Percentiles rank a stretch among this genome's conserved stretches.
Conservation (phyloP, 306 rosid species). For the Inga oerstediana region DNA sequence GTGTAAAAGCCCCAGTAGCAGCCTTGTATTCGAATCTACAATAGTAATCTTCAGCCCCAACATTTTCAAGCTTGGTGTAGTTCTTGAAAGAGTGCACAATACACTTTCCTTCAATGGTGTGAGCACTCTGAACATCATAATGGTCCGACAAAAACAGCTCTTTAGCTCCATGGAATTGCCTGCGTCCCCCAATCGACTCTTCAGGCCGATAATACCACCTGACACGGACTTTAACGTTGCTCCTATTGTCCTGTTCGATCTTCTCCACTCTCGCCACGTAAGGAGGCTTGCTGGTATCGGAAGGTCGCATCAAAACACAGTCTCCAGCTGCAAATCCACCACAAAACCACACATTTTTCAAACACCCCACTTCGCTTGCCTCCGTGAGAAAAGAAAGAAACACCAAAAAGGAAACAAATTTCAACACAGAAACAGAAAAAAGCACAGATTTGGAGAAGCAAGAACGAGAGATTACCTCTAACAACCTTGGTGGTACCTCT, state of each 20-base stretch:
- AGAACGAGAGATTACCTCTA: constrained; percentile 46
- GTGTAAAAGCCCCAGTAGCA: constrained; percentile 70
- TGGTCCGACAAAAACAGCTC: constrained; percentile 85
- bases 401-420: not conserved
- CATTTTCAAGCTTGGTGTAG: constrained; percentile 87
- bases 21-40: constrained; percentile 86
- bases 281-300: constrained; percentile 74
- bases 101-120: constrained; percentile 84
- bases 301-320: constrained; percentile 82
- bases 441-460: not conserved
- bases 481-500: constrained; percentile 79
- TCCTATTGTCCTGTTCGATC: constrained; percentile 67
- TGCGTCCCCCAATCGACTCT: constrained; percentile 87
- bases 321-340: constrained; percentile 61
- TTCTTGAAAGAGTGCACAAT: constrained; percentile 75
- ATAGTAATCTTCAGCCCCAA: constrained; percentile 75
- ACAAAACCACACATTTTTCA: constrained; percentile 14
- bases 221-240: constrained; percentile 67
- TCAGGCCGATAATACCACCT: constrained; percentile 91
- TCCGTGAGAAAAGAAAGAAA: not conserved
- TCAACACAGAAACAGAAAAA: constrained; percentile 6
- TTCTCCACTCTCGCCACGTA: constrained; percentile 83
- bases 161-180: constrained; percentile 86
- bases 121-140: constrained; percentile 79
- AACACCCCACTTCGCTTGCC: not conserved